Conservation (phyloP, 257 asterid genomes). For the Solanum boliviense region DNA sequence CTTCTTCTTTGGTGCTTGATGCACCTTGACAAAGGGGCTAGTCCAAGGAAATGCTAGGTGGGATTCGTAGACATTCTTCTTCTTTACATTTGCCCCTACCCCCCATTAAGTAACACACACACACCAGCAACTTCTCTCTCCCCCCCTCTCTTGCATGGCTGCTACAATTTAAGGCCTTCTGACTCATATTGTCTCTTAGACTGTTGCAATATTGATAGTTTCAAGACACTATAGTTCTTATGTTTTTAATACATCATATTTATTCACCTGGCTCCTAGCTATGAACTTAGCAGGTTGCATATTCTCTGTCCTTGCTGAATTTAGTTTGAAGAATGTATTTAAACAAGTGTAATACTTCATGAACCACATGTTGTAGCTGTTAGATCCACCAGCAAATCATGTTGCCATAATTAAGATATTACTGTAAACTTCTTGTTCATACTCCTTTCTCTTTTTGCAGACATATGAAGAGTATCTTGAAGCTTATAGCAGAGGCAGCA, state of each 20-base stretch:
- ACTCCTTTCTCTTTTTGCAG: conserved; percentile 33
- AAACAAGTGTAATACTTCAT: not conserved
- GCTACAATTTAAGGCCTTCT: not conserved
- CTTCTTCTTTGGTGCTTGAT: not conserved
- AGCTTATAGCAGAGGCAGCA: conserved; percentile 53
- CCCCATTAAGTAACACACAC: not conserved
- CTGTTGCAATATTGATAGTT: not conserved
- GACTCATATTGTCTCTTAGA: not conserved
- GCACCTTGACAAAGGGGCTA: not conserved
- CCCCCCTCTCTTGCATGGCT: not conserved
- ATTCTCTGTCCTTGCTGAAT: not conserved
- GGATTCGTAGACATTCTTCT: not conserved
- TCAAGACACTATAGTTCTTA: not conserved
- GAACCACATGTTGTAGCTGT: not conserved
- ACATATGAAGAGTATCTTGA: conserved; percentile 92
- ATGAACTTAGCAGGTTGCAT: not conserved
- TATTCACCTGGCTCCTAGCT: not conserved
- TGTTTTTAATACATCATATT: not conserved
- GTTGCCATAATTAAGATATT: not conserved
- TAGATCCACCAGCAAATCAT: not conserved
- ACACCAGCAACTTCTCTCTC: not conserved
- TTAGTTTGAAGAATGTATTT: not conserved
- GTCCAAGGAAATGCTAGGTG: not conserved
- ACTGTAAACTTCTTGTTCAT: not conserved
- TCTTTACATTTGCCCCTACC: not conserved